Base-by-base conservation (phyloP, 192 early-diverging fungal species). In the Spizellomyces sp. region DNA sequence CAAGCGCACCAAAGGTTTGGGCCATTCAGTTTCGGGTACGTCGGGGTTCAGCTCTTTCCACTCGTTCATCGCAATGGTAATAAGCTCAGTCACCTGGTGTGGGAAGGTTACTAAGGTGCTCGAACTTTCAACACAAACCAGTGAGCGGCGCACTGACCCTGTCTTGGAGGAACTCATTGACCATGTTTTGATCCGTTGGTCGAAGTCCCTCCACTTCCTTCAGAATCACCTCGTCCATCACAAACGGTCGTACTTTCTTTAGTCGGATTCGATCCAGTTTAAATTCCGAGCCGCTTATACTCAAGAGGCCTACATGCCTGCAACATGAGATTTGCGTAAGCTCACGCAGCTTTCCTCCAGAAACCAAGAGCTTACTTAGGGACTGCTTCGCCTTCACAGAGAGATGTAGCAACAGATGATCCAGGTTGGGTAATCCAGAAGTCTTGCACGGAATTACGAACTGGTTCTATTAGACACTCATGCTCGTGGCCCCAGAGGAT, bases 401-500 rank as follows among this genome's bases (percentile, higher is more conserved):
- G 74, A 62, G 92, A 91, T 1, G 96, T 98, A 5, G 95, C 95
- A 4, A 98, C 88, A 2, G 94, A 94, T 1, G 93, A 95, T 0
- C 96, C 96, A 0, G 96, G 96, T 64, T 98, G 96, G 7, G 90
- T 90, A 10, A 98, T 88, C 50, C 89, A 85, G 66, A 95, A 95
- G 7, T 81, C 79, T 59, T 81, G 76, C 19, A 86, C 78, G 12
- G 83, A 80, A 74, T 88, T 91, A 67, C 83, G 78, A 56, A 84
- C 85, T 1, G 92, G 91, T 48, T 93, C 89, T 12, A 97, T 89
- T 50, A 82, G 77, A 73, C 94, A 98, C 71, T 98, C 94, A 79
- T 98, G 96, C 81, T 98, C 96, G 73, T 98, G 96, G 6, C 96
- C 96, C 96, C 96, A 98, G 4, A 98, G 61, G 9, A 96, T 81